phyloP scores from a whole-genome alignment of 768 basidiomycete species.

The Mycena haematopus region DNA sequence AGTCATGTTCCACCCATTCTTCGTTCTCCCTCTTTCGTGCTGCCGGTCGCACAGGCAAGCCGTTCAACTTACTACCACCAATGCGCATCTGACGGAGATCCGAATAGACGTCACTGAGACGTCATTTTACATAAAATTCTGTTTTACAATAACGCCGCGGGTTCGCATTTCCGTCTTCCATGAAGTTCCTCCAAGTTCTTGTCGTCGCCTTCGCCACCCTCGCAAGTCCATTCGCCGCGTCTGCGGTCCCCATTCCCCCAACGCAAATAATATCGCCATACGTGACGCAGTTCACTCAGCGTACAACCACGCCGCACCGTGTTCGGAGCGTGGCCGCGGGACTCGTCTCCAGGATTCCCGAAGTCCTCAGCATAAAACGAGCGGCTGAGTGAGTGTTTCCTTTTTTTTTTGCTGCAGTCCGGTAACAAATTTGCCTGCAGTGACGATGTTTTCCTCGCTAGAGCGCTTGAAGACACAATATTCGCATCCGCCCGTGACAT shows the following conservation, averaged over 20 bases:
- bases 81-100: not conserved
- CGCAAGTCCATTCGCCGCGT: not conserved
- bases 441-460: slow-evolving; percentile 27
- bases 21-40: slow-evolving; percentile 7
- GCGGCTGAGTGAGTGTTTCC: slow-evolving; percentile 7
- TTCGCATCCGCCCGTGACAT: slow-evolving; percentile 22
- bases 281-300: slow-evolving; percentile 21
- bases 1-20: not conserved
- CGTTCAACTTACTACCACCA: too few species aligned
- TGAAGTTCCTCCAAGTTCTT: slow-evolving; percentile 23
- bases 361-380: slow-evolving; percentile 4
- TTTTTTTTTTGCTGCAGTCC: not conserved
- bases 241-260: slow-evolving; percentile 24
- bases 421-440: slow-evolving; percentile 4
- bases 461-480: slow-evolving; percentile 23
- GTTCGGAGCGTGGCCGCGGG: slow-evolving; percentile 15
- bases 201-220: slow-evolving; percentile 8
- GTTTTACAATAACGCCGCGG: not conserved
- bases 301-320: slow-evolving; percentile 4
- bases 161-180: slow-evolving; percentile 7
- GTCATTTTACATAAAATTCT: not conserved
- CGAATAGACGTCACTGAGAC: not conserved
- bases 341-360: slow-evolving; percentile 25
- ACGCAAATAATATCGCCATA: slow-evolving; percentile 24
- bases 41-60: slow-evolving; percentile 20